These are phyloP conservation scores for Microsporum audouinii DNA, from an alignment of 2,329 filamentous ascomycete genomes.

Conservation along the genomic window DNA sequence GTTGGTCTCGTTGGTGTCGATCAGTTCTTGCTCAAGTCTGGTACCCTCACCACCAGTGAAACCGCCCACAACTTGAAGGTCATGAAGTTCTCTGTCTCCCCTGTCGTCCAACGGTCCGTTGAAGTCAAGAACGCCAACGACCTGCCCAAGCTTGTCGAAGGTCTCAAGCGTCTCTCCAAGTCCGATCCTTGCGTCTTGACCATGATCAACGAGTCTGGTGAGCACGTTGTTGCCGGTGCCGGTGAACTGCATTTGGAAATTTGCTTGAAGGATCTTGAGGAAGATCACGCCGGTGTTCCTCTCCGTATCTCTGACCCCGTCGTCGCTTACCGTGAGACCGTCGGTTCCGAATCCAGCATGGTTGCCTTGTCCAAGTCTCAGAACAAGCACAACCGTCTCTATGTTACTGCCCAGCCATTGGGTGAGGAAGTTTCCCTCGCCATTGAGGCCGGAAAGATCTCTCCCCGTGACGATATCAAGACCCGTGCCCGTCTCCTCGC, in stretches of 20 bases:
- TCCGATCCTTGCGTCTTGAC: conserved; percentile 97
- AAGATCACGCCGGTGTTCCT: conserved; percentile 97
- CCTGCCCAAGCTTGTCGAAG: conserved; percentile 98
- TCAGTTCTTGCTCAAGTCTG: conserved; percentile 99
- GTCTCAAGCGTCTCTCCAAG: conserved; percentile 99
- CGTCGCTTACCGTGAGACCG: conserved; percentile 97
- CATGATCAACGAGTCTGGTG: conserved; percentile 78
- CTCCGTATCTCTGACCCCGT: conserved; percentile 97
- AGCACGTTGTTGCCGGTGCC: conserved; percentile 97
- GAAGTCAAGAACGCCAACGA: conserved; percentile 99
- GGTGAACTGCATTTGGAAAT: conserved; percentile 99
- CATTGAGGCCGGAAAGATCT: conserved; percentile 87
- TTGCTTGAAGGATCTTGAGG: conserved; percentile 99
- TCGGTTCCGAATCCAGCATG: conserved; percentile 73
- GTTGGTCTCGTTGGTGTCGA: conserved; percentile 98
- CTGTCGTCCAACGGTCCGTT: conserved; percentile 95
- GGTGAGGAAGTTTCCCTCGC: conserved; percentile 81
- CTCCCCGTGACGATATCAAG: conserved; percentile 97
- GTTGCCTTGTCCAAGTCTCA: conserved; percentile 97
- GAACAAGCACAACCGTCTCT: conserved; percentile 99
- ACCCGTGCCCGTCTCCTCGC: conserved; percentile 88
- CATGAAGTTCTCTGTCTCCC: conserved; percentile 99
- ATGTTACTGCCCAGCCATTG: conserved; percentile 84
- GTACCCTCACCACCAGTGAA: conserved; percentile 94
- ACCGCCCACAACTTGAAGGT: conserved; percentile 99